These are phyloP conservation scores for Pythium sukuiense DNA, from an alignment of 352 stramenopile species.

Conservation along the genomic window DNA sequence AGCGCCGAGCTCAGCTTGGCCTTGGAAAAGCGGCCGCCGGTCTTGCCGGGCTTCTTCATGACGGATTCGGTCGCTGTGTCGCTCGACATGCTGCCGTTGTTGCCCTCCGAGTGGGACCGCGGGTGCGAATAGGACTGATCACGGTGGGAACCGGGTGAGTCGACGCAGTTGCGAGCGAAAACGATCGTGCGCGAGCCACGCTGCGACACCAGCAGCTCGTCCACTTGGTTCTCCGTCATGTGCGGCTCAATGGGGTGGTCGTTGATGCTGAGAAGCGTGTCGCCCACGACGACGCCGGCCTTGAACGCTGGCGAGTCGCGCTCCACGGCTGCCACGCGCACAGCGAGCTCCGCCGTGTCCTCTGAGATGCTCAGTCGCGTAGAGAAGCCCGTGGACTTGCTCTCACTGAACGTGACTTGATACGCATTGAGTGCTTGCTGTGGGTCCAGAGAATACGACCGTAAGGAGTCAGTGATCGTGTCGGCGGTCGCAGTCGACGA, in stretches of 20 bases:
- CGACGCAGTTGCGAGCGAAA: conserved; percentile 47
- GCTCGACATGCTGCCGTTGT: conserved; percentile 5
- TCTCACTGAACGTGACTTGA: conserved; percentile 63
- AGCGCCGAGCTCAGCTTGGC: conserved; percentile 61
- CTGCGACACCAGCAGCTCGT: conserved; percentile 58
- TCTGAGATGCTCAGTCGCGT: conserved; percentile 28
- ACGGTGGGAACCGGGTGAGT: conserved; percentile 26
- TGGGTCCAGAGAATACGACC: conserved; percentile 22
- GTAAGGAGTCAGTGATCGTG: conserved; percentile 1
- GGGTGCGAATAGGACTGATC: conserved; percentile 3
- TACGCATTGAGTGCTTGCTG: conserved; percentile 44
- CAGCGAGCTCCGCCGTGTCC: conserved; percentile 35
- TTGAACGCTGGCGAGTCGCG: conserved; percentile 50
- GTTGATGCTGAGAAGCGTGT: conserved; percentile 66
- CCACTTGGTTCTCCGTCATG: conserved; percentile 60
- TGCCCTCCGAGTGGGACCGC: conserved; percentile 35
- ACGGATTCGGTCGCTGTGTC: conserved; percentile 2
- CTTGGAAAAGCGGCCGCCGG: conserved; percentile 36
- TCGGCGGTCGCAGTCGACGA: conserved; percentile 12
- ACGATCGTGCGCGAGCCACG: conserved; percentile 52
- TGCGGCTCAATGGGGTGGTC: conserved; percentile 55
- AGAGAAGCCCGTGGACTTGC: conserved; percentile 44
- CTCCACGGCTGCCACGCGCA: conserved; percentile 59
- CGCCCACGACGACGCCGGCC: conserved; percentile 53
- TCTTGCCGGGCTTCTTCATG: conserved; percentile 35